These are phyloP conservation scores for Penicillium subrubescens DNA, from an alignment of 495 filamentous ascomycete species.

Conservation along the genomic window DNA sequence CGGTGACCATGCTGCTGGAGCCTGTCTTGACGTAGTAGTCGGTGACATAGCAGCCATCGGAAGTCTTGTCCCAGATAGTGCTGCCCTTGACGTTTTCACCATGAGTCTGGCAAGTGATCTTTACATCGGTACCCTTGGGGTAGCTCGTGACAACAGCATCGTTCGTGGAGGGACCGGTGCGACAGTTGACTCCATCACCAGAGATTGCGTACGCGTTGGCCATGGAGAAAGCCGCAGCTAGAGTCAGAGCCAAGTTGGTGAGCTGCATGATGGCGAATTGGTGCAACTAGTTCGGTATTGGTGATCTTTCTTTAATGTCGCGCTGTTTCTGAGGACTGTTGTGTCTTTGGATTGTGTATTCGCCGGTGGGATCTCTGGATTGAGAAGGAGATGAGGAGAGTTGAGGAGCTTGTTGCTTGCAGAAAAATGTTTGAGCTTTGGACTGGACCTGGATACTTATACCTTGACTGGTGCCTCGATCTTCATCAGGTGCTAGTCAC, in stretches of 20 bases:
- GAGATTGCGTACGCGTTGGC: constrained; percentile 16
- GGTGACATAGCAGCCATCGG: constrained; percentile 18
- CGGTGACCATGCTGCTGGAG: constrained; percentile 17
- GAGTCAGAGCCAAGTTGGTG: constrained; percentile 16
- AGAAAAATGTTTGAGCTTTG: background rate
- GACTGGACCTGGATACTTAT: constrained; percentile 11
- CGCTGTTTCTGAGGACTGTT: background rate
- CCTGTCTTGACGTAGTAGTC: constrained; percentile 23
- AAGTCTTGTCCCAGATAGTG: constrained; percentile 21
- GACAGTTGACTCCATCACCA: constrained; percentile 11
- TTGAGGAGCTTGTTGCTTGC: constrained; percentile 5
- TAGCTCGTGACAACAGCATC: constrained; percentile 13
- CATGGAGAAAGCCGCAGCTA: constrained; percentile 18
- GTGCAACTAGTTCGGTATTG: background rate
- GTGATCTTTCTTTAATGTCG: background rate
- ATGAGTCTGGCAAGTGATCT: constrained; percentile 17
- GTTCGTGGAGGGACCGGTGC: constrained; percentile 15
- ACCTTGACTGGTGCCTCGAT: constrained; percentile 1
- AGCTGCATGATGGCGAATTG: constrained; percentile 13
- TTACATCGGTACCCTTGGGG: constrained; percentile 11
- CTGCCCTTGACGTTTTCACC: constrained; percentile 15
- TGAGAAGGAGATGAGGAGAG: too few relatives aligned
- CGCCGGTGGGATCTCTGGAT: background rate
- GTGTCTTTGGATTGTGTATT: background rate
- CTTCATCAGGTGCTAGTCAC: constrained; percentile 8